A percentile compares a stretch with the other conserved stretches of the same genome.
Evolutionary conservation across 2,329 filamentous ascomycete species (phyloP).

Genomic region (Cryphonectria parasitica): DNA sequence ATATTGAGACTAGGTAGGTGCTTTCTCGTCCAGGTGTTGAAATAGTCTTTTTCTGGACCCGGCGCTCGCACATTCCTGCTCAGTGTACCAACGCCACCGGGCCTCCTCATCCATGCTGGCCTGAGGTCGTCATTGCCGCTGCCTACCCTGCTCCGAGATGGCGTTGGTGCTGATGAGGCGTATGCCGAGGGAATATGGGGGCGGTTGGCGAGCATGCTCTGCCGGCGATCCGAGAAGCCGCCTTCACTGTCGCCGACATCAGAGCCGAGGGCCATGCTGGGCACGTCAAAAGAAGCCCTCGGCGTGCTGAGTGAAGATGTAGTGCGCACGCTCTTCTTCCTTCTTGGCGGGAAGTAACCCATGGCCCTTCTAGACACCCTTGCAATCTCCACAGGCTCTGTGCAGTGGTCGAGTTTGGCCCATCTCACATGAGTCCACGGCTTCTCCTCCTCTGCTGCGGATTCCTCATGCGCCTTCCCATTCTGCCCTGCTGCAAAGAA

Average conservation of each 20-base stretch:
- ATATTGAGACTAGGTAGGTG: slow-evolving; percentile 80
- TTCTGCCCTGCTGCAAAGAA: slow-evolving; percentile 47
- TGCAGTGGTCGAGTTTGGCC: slow-evolving; percentile 75
- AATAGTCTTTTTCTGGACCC: slow-evolving; percentile 80
- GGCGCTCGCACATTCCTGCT: slow-evolving; percentile 70
- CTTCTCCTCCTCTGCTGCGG: slow-evolving; percentile 58
- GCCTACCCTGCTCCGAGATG: slow-evolving; percentile 42
- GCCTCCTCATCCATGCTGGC: slow-evolving; percentile 73
- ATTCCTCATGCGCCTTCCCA: slow-evolving; percentile 36
- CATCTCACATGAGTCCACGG: slow-evolving; percentile 88
- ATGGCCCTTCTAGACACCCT: slow-evolving; percentile 79
- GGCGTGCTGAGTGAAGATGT: slow-evolving; percentile 70
- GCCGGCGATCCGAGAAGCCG: slow-evolving; percentile 45
- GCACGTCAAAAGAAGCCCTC: slow-evolving; percentile 65
- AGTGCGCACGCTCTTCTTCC: slow-evolving; percentile 79
- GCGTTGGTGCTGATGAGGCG: slow-evolving; percentile 36
- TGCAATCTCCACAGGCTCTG: slow-evolving; percentile 79
- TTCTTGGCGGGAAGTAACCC: slow-evolving; percentile 88
- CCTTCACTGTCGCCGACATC: slow-evolving; percentile 40
- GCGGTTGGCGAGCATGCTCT: slow-evolving; percentile 46
- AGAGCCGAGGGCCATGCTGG: slow-evolving; percentile 48
- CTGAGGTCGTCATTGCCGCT: slow-evolving; percentile 46
- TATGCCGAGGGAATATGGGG: slow-evolving; percentile 39
- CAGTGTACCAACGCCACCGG: slow-evolving; percentile 87
- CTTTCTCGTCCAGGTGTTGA: slow-evolving; percentile 83